Percentiles rank a stretch among this genome's conserved stretches.
Conservation (phyloP, 257 asterid species). For the Fraxinus anomala region DNA sequence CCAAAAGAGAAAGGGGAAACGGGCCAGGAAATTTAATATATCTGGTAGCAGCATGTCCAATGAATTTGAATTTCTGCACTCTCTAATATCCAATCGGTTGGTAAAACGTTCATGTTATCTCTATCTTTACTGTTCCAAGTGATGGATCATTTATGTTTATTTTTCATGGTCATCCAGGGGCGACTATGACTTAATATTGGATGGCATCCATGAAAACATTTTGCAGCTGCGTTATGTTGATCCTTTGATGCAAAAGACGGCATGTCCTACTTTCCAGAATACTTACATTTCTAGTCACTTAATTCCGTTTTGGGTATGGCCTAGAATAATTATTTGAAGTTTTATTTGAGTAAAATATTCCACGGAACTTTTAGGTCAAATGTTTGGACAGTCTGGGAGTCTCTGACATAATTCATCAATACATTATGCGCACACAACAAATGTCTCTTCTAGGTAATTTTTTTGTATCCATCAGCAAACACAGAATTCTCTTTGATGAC, state of each 20-base stretch:
- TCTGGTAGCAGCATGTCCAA: slow-evolving; percentile 43
- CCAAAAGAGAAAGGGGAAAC: slow-evolving; percentile 70
- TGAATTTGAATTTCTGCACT: slow-evolving; percentile 73
- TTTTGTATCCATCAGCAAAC: slow-evolving; percentile 27
- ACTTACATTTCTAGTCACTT: background rate
- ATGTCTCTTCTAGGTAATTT: slow-evolving; percentile 80
- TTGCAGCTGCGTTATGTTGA: slow-evolving; percentile 81
- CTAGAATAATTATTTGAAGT: slow-evolving; percentile 20
- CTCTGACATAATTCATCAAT: slow-evolving; percentile 69
- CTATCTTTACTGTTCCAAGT: slow-evolving; percentile 24
- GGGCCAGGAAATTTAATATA: slow-evolving; percentile 44
- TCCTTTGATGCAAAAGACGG: slow-evolving; percentile 92
- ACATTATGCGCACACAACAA: slow-evolving; percentile 78
- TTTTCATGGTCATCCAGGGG: slow-evolving; percentile 59
- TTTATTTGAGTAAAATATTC: background rate
- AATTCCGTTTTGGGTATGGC: slow-evolving; percentile 1
- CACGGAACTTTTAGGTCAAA: slow-evolving; percentile 53
- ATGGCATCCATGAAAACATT: slow-evolving; percentile 88
- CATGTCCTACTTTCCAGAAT: slow-evolving; percentile 40
- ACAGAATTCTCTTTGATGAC: slow-evolving; percentile 16
- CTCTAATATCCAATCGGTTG: slow-evolving; percentile 81
- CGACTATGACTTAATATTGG: slow-evolving; percentile 80
- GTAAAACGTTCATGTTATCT: slow-evolving; percentile 27
- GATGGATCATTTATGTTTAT: slow-evolving; percentile 26
- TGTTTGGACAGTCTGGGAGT: slow-evolving; percentile 71